Base-by-base conservation (phyloP, 148 eudicot species). In the Camellia lanceoleosa region DNA sequence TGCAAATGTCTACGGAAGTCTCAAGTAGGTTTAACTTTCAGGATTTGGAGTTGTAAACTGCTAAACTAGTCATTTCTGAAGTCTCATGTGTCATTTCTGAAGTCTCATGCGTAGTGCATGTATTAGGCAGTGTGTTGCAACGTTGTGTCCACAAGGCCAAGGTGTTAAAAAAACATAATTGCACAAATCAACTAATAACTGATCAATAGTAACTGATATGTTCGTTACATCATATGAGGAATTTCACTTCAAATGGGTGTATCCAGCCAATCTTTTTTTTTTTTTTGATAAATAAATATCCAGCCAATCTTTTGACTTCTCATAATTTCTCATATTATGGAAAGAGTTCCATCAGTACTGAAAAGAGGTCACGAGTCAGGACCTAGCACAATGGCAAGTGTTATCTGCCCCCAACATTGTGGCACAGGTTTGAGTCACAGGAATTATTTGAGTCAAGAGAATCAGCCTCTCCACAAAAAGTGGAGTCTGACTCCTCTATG, bases 261-360 rank as follows among this genome's bases (percentile, higher is more conserved):
- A 69, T 69, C 73, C 52, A 69, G 58, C 74, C 54, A 71, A 19
- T 51, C 5, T 52, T 15, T 71, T 71, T 71, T n/a, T 30, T 30
- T 30, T 30, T 30, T 30, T 30, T 30, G 38, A 30, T 30, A 30
- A 30, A 30, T 30, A 30, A 30, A 30, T 69, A 69, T 69, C 73
- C 52, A 69, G 58, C 74, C 54, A 71, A 19, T 51, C 5, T 52
- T 15, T 71, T 71, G 47, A 30, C 38, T 30, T 30, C 38, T 30
- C 38, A 30, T n/a, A 1, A 71, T 15, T n/a, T 71, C 51, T 8
- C 7, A 7, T 68, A 15, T 44, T 15, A 49, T 47, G 11, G 52
- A 51, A 68, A 69, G 51, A 69, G 52, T 44, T 69, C 73, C 73
- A n/a, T 44, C 18, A 46, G 38, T 30, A 30, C 38, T 30, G 38